Evolutionary conservation across 2,329 filamentous ascomycete species (phyloP).

Genomic region (Lojkania enalia): DNA sequence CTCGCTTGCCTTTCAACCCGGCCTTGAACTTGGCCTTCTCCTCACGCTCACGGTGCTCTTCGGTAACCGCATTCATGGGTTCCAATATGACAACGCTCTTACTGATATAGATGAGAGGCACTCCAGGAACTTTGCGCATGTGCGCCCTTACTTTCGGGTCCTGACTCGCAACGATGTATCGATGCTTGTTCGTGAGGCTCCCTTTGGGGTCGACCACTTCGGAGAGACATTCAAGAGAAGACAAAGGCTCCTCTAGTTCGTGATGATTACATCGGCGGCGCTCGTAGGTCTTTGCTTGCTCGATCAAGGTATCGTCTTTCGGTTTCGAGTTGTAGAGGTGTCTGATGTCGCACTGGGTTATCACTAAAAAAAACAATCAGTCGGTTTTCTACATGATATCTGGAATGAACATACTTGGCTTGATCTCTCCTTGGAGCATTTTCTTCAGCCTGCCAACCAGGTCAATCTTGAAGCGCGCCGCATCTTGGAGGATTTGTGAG

Average conservation of each 20-base stretch:
- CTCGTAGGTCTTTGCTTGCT: slow-evolving; percentile 74
- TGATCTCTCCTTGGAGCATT: slow-evolving; percentile 84
- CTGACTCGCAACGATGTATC: slow-evolving; percentile 78
- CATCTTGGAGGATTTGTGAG: slow-evolving; percentile 80
- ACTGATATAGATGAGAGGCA: slow-evolving; percentile 77
- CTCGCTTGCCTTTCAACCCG: slow-evolving; percentile 60
- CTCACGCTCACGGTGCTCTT: slow-evolving; percentile 65
- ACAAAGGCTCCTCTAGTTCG: slow-evolving; percentile 71
- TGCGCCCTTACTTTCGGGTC: slow-evolving; percentile 64
- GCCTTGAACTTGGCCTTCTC: slow-evolving; percentile 75
- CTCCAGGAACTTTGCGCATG: slow-evolving; percentile 69
- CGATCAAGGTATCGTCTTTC: slow-evolving; percentile 64
- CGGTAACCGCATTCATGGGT: slow-evolving; percentile 72
- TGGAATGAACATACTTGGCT: slow-evolving; percentile 64
- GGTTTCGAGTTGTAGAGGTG: slow-evolving; percentile 70
- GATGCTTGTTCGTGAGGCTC: slow-evolving; percentile 72
- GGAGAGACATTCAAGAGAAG: slow-evolving; percentile 69
- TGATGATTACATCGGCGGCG: slow-evolving; percentile 79
- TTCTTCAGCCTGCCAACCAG: slow-evolving; percentile 74
- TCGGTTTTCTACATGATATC: neutral
- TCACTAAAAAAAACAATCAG: slow-evolving; percentile 55
- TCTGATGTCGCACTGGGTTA: slow-evolving; percentile 79
- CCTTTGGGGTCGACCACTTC: slow-evolving; percentile 79
- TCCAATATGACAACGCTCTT: slow-evolving; percentile 78
- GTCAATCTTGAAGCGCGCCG: slow-evolving; percentile 83